Evolutionary conservation across 2,329 filamentous ascomycete genomes (phyloP), one percentile per base, ranked within the genome.

Genomic region (Aspergillus fijiensis): DNA sequence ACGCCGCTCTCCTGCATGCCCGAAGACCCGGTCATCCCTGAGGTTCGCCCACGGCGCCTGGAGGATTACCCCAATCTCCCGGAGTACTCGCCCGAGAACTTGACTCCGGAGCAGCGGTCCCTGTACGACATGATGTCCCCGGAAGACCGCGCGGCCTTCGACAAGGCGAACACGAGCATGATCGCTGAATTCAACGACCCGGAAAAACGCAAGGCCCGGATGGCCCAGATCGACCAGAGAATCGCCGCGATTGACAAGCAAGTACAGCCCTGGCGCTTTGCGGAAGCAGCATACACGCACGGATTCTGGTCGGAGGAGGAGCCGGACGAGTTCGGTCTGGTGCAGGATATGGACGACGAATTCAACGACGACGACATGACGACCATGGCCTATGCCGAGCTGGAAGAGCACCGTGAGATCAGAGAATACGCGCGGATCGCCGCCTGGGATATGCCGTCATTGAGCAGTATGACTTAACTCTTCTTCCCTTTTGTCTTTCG

Each of bases 401-500:
- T 99, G 67, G 91, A 97, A 69, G 85, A 95, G 75, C 88, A 96
- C 70, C 85, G 94, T 64, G 93, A 98, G 77, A 84, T 94, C 73
- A 85, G 95, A 80, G 87, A 96, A 70, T 97, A 96, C 75, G 88
- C 90, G 51, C 85, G 95, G 55, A 82, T 96, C 67, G 87, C 90
- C 51, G 92, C 92, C 25, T 99, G 95, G 93, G 95, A 99, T 77
- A 91, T 99, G 89, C 95, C 95, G 10, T 80, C 96, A 63, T 81
- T 99, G 61, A 87, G 88, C 60, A 90, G 93, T 96, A 85, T 76
- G 91, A 55, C 54, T 27, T 31, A 16, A 23, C 19, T 31, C 29
- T 27, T 47, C 49, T 6, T 4, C 16, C 14, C 7, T 19, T 33
- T n/a, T 4, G 64, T 67, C 60, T 65, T 53, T 56, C 25, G 65